Evolutionary conservation across 2,329 filamentous ascomycete genomes (phyloP).

Genomic region (Periconia sp.): DNA sequence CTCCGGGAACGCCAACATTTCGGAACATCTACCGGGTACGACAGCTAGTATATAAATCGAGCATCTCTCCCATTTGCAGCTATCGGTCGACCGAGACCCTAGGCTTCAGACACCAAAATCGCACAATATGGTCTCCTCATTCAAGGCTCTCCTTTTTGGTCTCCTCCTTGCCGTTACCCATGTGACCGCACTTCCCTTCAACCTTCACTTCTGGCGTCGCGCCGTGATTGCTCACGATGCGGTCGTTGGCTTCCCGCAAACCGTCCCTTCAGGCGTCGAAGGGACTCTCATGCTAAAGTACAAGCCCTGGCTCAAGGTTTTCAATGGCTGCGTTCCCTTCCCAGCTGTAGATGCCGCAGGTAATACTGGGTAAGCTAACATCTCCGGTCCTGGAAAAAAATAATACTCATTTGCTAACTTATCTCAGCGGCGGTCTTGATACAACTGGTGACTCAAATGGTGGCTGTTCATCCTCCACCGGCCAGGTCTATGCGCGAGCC

Average conservation of each 20-base stretch:
- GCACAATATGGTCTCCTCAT: constrained; percentile 35
- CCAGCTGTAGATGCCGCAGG: constrained; percentile 65
- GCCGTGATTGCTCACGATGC: constrained; percentile 53
- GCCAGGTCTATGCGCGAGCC: constrained; percentile 59
- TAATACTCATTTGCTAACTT: too few species aligned
- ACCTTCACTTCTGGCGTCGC: constrained; percentile 29
- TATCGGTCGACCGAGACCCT: too few species aligned
- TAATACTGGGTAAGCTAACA: constrained; percentile 58
- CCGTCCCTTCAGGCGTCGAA: constrained; percentile 55
- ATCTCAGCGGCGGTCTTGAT: constrained; percentile 54
- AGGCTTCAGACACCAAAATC: too few species aligned
- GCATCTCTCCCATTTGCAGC: too few species aligned
- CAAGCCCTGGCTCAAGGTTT: constrained; percentile 62
- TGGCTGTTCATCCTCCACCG: constrained; percentile 52
- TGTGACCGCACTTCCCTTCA: constrained; percentile 30
- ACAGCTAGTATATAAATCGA: too few species aligned
- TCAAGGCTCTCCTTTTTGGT: constrained; percentile 27
- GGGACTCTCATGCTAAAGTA: constrained; percentile 62
- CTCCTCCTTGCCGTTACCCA: constrained; percentile 26
- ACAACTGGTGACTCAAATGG: constrained; percentile 47
- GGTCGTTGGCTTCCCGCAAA: constrained; percentile 61
- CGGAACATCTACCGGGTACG: too few species aligned
- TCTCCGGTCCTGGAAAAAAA: background rate
- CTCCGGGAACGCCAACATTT: too few species aligned
- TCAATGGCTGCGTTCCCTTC: constrained; percentile 68